Conservation (phyloP, 805 yeast species). For the Sungouiella thailandica region DNA sequence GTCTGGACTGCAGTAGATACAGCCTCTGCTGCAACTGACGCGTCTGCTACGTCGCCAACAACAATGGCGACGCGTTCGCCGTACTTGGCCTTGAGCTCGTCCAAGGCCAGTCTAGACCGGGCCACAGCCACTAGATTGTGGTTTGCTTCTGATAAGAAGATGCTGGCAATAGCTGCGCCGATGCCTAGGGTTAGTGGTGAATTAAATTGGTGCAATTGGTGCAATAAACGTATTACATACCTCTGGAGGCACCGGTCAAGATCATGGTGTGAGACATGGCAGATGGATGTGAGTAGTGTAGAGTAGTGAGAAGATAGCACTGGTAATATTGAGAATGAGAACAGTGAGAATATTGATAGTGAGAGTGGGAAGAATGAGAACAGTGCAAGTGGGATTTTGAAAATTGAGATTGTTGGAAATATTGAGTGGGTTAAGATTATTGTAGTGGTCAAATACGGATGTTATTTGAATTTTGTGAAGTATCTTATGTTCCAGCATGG, state of each 20-base stretch:
- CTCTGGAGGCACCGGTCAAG: slow-evolving; percentile 19
- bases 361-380: no score
- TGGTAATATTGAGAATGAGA: not conserved
- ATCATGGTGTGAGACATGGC: slow-evolving; percentile 18
- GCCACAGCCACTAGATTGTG: slow-evolving; percentile 65
- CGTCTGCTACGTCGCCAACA: slow-evolving; percentile 57
- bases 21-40: slow-evolving; percentile 28
- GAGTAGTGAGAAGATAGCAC: not conserved
- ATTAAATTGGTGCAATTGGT: slow-evolving; percentile 34
- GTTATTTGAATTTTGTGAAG: no score
- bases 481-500: no score
- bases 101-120: slow-evolving; percentile 50
- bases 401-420: no score
- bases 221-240: slow-evolving; percentile 12
- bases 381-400: no score
- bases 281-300: not conserved
- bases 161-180: slow-evolving; percentile 69
- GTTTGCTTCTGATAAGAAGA: slow-evolving; percentile 32
- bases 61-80: slow-evolving; percentile 50
- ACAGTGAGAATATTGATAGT: no score
- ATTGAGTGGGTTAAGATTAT: no score
- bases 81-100: slow-evolving; percentile 36
- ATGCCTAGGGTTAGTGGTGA: slow-evolving; percentile 61
- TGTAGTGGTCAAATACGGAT: no score
- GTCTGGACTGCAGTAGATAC: slow-evolving; percentile 41